Base-by-base conservation (phyloP, 345 rosid genomes). In the Balakata baccata region DNA sequence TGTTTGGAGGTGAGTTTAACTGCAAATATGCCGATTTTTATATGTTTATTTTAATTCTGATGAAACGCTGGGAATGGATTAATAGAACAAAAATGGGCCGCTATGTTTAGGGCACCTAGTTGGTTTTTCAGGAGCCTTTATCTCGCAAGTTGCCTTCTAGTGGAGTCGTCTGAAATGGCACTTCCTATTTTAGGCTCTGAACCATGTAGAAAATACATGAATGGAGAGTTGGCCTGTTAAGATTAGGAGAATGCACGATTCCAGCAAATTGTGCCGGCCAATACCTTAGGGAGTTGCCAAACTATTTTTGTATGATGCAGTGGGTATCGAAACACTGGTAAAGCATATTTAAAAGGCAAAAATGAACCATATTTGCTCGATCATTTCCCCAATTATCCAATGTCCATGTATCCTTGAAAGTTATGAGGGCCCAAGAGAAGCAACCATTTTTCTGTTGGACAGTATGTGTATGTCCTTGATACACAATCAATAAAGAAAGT, bases 1-100 rank as follows among this genome's bases (percentile, higher is more conserved):
- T 60, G 68, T 72, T 46, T 59, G 23, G 64, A 77, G 68, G 75
- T 74, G 52, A 68, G 79, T 23, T 58, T 64, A 56, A 72, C 20
- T 68, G 64, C 46, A 67, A 53, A 12, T 6, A 58, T 67, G 70
- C 41, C 18, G 66, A 18, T 66, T 50, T 17, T 46, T n/a, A n/a
- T n/a, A n/a, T n/a, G 23, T 69, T 76, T 58, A 66, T 54, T 75
- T 75, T 8, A 22, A 57, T 61, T 64, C 16, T 57, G 62, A 57
- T 10, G 34, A 22, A 70, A 64, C 63, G 1, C 47, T 61, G 11
- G 20, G 51, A 54, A 68, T 20, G 49, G 59, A 52, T 72, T 41
- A 41, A 11, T 34, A 23, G 58, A 65, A 75, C 67, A 64, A 62
- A 50, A 58, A 56, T 62, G 14, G 11, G 67, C 16, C 5, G 25